Conservation (phyloP, 148 eudicot genomes). For the Polygonum aviculare region DNA sequence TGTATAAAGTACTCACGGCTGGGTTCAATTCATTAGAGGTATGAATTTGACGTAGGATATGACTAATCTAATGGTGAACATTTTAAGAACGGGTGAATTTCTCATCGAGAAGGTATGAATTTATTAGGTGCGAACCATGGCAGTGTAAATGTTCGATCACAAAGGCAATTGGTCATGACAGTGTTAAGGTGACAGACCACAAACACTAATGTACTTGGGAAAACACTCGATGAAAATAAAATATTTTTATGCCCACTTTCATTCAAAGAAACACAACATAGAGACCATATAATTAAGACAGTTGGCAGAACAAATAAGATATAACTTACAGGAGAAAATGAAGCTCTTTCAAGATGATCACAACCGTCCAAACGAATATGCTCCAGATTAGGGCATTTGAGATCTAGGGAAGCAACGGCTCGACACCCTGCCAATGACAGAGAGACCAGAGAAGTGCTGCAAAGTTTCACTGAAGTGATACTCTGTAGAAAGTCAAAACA, state of each 20-base stretch:
- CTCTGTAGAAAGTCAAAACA: conserved; percentile 35
- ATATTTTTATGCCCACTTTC: neutral
- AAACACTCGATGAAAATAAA: neutral
- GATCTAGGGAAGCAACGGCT: conserved; percentile 51
- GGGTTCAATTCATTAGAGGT: neutral
- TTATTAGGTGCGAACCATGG: neutral
- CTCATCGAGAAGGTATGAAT: neutral
- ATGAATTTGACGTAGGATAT: neutral
- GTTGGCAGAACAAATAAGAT: neutral
- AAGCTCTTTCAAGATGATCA: conserved; percentile 94
- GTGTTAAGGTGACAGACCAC: neutral
- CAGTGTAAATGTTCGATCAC: neutral
- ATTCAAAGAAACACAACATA: neutral
- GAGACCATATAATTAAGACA: neutral
- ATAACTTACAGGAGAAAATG: conserved; percentile 70
- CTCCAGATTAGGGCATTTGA: conserved; percentile 69
- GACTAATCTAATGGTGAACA: neutral
- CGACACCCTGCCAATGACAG: conserved; percentile 91
- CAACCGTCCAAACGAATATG: conserved; percentile 87
- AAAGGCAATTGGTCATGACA: neutral
- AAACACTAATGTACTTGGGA: neutral
- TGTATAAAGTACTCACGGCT: neutral
- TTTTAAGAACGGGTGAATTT: neutral
- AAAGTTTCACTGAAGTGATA: conserved; percentile 65
- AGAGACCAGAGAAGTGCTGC: conserved; percentile 52